Percentiles rank a stretch among this genome's conserved stretches.
phyloP scores from a whole-genome alignment of 352 stramenopile genomes.

The Pythium myriotylum region DNA sequence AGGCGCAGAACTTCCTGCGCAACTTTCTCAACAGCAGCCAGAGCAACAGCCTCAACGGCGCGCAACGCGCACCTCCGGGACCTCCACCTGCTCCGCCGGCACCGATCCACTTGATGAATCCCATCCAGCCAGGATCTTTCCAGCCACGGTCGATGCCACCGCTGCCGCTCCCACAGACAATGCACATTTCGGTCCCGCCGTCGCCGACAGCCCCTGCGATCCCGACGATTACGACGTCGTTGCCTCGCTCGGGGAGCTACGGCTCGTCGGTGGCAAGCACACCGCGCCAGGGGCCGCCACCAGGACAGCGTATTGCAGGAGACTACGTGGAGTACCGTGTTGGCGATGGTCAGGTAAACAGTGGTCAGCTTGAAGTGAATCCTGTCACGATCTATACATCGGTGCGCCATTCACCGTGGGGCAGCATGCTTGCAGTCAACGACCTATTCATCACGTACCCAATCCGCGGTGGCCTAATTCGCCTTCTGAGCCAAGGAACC shows the following conservation, averaged over 20 bases:
- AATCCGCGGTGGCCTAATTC: conserved; percentile 82
- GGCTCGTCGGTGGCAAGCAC: conserved; percentile 47
- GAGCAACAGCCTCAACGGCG: not conserved
- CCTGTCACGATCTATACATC: conserved; percentile 84
- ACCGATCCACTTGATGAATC: conserved; percentile 35
- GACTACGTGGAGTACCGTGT: conserved; percentile 61
- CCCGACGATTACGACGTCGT: conserved; percentile 14
- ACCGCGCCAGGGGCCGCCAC: conserved; percentile 41
- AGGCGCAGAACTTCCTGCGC: conserved; percentile 28
- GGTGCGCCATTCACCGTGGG: conserved; percentile 69
- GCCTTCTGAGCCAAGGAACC: conserved; percentile 82
- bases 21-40: conserved; percentile 27
- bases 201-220: conserved; percentile 32
- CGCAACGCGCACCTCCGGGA: conserved; percentile 15
- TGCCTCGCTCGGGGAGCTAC: conserved; percentile 24
- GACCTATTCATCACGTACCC: conserved; percentile 88
- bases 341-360: conserved; percentile 43
- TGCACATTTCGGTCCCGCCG: conserved; percentile 37
- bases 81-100: conserved; percentile 13
- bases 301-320: conserved; percentile 49
- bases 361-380: conserved; percentile 77
- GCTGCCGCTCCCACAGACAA: conserved; percentile 23
- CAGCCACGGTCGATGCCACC: conserved; percentile 19
- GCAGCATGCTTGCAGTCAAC: conserved; percentile 80
- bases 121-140: conserved; percentile 25